Conservation (phyloP, 2,329 filamentous ascomycete genomes). For the Apiospora koreana region DNA sequence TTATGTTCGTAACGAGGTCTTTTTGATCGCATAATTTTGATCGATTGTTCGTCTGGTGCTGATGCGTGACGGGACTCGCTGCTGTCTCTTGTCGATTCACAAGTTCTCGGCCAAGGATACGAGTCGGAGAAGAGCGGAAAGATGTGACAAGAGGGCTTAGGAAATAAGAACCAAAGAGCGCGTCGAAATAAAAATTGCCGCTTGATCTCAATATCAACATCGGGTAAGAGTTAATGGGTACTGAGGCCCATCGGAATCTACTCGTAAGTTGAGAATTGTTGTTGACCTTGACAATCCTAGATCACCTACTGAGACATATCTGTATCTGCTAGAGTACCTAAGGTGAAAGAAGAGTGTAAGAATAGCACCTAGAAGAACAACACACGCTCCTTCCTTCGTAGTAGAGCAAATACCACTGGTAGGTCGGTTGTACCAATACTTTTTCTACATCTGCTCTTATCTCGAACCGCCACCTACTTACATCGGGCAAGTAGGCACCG, state of each 20-base stretch:
- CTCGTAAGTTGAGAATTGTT: background rate
- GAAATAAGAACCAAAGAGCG: background rate
- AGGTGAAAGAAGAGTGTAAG: background rate
- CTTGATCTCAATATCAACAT: background rate
- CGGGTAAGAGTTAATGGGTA: background rate
- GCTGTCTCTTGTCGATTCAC: no score
- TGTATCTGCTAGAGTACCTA: background rate
- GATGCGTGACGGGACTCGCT: background rate
- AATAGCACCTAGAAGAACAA: no score
- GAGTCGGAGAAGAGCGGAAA: background rate
- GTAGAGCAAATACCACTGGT: no score
- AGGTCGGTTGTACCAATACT: no score
- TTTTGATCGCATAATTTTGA: background rate
- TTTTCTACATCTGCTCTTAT: no score
- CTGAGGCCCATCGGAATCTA: no score
- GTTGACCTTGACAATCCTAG: background rate
- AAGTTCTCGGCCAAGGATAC: background rate
- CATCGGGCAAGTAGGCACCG: no score
- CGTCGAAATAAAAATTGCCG: background rate
- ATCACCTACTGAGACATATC: no score
- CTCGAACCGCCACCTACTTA: no score
- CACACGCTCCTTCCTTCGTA: no score
- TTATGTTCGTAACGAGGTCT: rapidly evolving
- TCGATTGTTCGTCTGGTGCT: background rate
- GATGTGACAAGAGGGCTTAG: background rate